Evolutionary conservation across 805 yeast genomes (phyloP).

Genomic region (Candida alai): DNA sequence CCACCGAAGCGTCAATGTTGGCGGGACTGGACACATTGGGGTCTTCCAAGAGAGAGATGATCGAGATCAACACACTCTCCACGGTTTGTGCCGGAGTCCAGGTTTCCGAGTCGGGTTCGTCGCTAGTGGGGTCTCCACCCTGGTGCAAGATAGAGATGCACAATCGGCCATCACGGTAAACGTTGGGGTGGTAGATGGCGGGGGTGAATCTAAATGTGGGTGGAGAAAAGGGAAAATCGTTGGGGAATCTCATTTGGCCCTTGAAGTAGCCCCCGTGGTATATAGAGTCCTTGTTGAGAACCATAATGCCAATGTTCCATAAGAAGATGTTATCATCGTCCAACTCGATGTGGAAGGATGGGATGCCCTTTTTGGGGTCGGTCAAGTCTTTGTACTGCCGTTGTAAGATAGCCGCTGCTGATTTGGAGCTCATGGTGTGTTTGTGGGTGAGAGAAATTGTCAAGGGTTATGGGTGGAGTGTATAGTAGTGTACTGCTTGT

Average conservation of each 20-base stretch:
- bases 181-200: conserved; percentile 92
- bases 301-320: conserved; percentile 91
- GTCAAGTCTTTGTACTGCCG: conserved; percentile 93
- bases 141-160: conserved; percentile 92
- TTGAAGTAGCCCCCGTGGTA: conserved; percentile 93
- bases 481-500: too few relatives aligned
- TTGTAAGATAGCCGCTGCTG: conserved; percentile 81
- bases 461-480: too few relatives aligned
- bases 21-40: conserved; percentile 95
- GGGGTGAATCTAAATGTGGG: conserved; percentile 92
- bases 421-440: conserved; percentile 40
- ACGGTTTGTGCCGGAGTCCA: conserved; percentile 95
- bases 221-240: conserved; percentile 87
- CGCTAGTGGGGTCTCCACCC: conserved; percentile 85
- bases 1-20: conserved; percentile 92
- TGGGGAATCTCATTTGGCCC: conserved; percentile 91
- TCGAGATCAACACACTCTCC: conserved; percentile 84
- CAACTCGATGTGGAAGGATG: conserved; percentile 60
- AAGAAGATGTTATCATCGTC: conserved; percentile 54
- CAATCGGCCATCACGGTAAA: conserved; percentile 86
- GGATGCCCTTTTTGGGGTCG: conserved; percentile 75
- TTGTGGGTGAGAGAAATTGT: conserved; percentile 3
- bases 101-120: conserved; percentile 89
- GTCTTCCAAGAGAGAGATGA: conserved; percentile 86
- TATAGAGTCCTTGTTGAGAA: conserved; percentile 80